phyloP scores from a whole-genome alignment of 2,329 filamentous ascomycete genomes.

The Blumeria graminis region DNA sequence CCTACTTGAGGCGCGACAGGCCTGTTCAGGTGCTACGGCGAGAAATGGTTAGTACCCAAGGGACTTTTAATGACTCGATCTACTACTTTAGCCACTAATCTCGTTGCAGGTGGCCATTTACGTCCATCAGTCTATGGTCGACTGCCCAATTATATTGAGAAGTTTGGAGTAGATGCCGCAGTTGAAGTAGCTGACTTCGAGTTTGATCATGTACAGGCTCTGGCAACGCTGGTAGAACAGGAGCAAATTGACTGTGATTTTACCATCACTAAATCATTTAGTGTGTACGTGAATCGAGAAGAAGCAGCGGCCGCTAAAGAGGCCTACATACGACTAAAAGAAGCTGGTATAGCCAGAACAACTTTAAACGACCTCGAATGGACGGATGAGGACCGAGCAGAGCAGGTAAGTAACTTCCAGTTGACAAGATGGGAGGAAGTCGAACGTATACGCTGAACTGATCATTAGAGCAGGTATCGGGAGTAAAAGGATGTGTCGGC shows the following conservation, averaged over 20 bases:
- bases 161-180: slow-evolving; percentile 17
- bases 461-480: slow-evolving; percentile 3
- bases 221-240: slow-evolving; percentile 17
- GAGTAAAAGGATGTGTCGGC: slow-evolving; percentile 6
- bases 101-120: slow-evolving; percentile 18
- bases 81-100: background rate
- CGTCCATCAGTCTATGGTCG: slow-evolving; percentile 18
- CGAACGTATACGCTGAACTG: background rate
- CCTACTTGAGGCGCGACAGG: slow-evolving; percentile 3
- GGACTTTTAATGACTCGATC: background rate
- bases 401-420: background rate
- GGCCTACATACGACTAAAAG: slow-evolving; percentile 29
- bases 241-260: slow-evolving; percentile 22
- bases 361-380: slow-evolving; percentile 3
- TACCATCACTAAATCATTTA: slow-evolving; percentile 16
- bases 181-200: slow-evolving; percentile 19
- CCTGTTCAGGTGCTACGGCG: slow-evolving; percentile 15
- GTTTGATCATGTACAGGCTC: slow-evolving; percentile 16
- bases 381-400: slow-evolving; percentile 1
- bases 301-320: slow-evolving; percentile 35
- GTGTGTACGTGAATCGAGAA: slow-evolving; percentile 15
- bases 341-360: slow-evolving; percentile 17
- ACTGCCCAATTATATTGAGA: slow-evolving; percentile 13
- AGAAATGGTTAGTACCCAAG: slow-evolving; percentile 8
- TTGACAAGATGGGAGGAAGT: too few relatives aligned